phyloP scores from a whole-genome alignment of 768 basidiomycete species.

The Pholiota molesta region DNA sequence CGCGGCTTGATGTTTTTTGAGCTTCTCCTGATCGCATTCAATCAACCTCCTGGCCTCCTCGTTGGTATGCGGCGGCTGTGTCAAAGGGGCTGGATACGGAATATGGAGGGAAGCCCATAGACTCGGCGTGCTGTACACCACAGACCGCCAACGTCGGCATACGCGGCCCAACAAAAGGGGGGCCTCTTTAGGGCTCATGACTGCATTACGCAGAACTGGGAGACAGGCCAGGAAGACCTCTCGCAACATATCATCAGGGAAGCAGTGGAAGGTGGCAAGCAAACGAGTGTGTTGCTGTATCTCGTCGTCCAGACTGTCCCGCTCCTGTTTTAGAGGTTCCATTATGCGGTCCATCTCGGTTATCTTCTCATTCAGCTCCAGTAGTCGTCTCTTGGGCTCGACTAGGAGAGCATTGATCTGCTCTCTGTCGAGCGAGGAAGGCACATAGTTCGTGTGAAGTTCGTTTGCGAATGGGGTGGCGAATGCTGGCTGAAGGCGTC shows the following conservation, averaged over 20 bases:
- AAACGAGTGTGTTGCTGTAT: constrained; percentile 17
- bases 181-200: constrained; percentile 16
- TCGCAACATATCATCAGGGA: constrained; percentile 21
- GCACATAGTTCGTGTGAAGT: constrained; percentile 20
- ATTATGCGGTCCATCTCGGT: constrained; percentile 5
- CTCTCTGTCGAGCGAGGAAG: constrained; percentile 12
- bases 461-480: constrained; percentile 28
- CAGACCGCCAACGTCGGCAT: constrained; percentile 19
- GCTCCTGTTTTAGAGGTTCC: constrained; percentile 5
- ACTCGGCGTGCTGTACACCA: constrained; percentile 16
- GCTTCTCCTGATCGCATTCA: constrained; percentile 7
- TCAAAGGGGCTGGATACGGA: constrained; percentile 1
- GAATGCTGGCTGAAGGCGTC: constrained; percentile 45
- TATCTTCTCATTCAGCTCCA: constrained; percentile 12
- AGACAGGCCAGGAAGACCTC: constrained; percentile 21
- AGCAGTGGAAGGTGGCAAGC: constrained; percentile 16
- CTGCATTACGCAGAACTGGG: constrained; percentile 16
- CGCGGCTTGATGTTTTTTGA: constrained; percentile 10
- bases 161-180: constrained; percentile 21
- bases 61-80: too few species aligned
- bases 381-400: constrained; percentile 11
- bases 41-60: neutral
- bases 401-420: constrained; percentile 14
- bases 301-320: constrained; percentile 3
- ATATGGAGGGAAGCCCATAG: constrained; percentile 22